These are phyloP conservation scores for Ziziphus jujuba DNA, from an alignment of 306 rosid genomes.

Conservation along the genomic window DNA sequence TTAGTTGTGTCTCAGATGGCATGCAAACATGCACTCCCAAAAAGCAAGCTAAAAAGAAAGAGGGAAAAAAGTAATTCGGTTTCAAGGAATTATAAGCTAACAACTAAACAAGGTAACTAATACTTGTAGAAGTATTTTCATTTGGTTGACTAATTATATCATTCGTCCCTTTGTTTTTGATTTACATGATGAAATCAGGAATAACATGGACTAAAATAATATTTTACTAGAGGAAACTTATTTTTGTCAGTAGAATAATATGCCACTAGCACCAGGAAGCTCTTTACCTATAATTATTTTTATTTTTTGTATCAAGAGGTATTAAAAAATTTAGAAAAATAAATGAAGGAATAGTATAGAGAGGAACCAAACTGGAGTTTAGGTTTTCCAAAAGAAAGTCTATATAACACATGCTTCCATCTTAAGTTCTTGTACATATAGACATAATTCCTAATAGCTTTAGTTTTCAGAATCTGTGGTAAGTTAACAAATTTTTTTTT, in stretches of 20 bases:
- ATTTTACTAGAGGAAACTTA: constrained; percentile 5
- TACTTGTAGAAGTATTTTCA: constrained; percentile 3
- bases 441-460: no score
- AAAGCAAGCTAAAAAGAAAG: constrained; percentile 83
- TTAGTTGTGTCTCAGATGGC: constrained; percentile 82
- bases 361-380: no score
- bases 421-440: no score
- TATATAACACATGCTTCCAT: no score
- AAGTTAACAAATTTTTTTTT: no score
- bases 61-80: constrained; percentile 52
- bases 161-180: background rate
- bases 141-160: background rate
- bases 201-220: background rate
- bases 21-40: constrained; percentile 89
- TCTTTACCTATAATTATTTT: background rate
- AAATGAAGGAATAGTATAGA: no score
- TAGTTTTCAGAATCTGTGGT: no score
- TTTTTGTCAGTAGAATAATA: background rate
- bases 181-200: constrained; percentile 9
- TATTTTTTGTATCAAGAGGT: no score
- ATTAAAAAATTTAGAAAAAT: no score
- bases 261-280: constrained; percentile 5
- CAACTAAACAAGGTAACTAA: constrained; percentile 59
- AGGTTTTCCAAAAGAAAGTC: no score
- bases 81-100: constrained; percentile 28